phyloP scores from a whole-genome alignment of 495 filamentous ascomycete genomes.

The Cudoniella acicularis region DNA sequence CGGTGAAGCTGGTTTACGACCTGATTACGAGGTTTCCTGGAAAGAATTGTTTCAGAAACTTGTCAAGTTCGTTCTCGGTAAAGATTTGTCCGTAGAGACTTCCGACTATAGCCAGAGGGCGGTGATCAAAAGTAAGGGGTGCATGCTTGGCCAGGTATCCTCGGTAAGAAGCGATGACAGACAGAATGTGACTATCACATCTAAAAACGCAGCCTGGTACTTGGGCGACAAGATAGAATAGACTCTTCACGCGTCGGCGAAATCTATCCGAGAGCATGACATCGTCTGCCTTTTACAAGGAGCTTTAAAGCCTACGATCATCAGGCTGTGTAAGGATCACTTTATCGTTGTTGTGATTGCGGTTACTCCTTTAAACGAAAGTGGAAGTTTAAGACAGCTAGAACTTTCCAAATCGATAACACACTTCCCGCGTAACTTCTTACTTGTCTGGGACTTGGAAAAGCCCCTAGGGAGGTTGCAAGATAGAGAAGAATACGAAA shows the following conservation, averaged over 20 bases:
- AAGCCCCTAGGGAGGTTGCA: constrained; percentile 5
- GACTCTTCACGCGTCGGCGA: constrained; percentile 26
- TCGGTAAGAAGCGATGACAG: constrained; percentile 9
- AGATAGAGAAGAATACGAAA: constrained; percentile 8
- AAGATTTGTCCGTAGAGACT: constrained; percentile 16
- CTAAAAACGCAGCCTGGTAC: constrained; percentile 12
- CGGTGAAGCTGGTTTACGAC: constrained; percentile 11
- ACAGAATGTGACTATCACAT: constrained; percentile 21
- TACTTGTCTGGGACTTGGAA: constrained; percentile 26
- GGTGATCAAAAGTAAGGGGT: constrained; percentile 23
- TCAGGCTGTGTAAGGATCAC: too few relatives aligned
- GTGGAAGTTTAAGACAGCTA: too few relatives aligned
- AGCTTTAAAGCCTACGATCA: too few relatives aligned
- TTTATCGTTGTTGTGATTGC: constrained; percentile 23
- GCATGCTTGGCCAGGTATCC: constrained; percentile 11
- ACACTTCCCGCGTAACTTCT: constrained; percentile 16
- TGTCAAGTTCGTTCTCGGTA: constrained; percentile 11
- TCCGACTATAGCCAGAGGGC: constrained; percentile 17
- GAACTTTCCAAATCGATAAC: constrained; percentile 9
- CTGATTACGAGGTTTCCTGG: constrained; percentile 24
- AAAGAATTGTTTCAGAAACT: constrained; percentile 17
- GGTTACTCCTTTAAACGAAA: constrained; percentile 6
- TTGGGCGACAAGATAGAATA: constrained; percentile 9
- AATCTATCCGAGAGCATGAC: constrained; percentile 23
- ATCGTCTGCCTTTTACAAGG: constrained; percentile 30